Conservation (phyloP, 306 rosid species). For the Acacia melanoxylon region DNA sequence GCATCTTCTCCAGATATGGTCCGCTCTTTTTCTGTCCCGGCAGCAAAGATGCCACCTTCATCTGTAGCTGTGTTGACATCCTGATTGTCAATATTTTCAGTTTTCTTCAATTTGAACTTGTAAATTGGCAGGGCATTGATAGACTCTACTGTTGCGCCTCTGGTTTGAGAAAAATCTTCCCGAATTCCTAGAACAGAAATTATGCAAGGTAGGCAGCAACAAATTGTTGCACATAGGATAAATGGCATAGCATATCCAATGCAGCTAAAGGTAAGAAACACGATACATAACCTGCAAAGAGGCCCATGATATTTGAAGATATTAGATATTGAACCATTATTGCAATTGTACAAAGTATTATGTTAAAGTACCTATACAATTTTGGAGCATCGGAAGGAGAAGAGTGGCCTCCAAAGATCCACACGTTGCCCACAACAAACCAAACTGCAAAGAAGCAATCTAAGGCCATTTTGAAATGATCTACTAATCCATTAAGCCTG, state of each 20-base stretch:
- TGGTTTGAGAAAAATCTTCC: constrained; percentile 59
- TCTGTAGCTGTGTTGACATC: constrained; percentile 36
- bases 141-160: constrained; percentile 71
- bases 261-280: constrained; percentile 85
- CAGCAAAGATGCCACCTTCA: constrained; percentile 70
- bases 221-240: constrained; percentile 77
- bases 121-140: constrained; percentile 69
- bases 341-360: constrained; percentile 14
- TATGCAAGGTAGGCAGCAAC: constrained; percentile 87
- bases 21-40: constrained; percentile 69
- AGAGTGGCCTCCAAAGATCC: constrained; percentile 81
- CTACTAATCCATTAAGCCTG: constrained; percentile 67
- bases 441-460: constrained; percentile 87
- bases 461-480: constrained; percentile 77
- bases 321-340: constrained; percentile 4
- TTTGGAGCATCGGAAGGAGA: constrained; percentile 76
- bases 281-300: constrained; percentile 70
- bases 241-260: constrained; percentile 88
- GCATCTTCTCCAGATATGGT: constrained; percentile 77
- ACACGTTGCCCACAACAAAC: constrained; percentile 83
- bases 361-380: constrained; percentile 60
- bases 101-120: constrained; percentile 64
- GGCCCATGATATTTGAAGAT: constrained; percentile 22
- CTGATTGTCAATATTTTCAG: constrained; percentile 26
- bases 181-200: constrained; percentile 60